Evolutionary conservation across 2,329 filamentous ascomycete species (phyloP).

Genomic region (Capronia epimyces): DNA sequence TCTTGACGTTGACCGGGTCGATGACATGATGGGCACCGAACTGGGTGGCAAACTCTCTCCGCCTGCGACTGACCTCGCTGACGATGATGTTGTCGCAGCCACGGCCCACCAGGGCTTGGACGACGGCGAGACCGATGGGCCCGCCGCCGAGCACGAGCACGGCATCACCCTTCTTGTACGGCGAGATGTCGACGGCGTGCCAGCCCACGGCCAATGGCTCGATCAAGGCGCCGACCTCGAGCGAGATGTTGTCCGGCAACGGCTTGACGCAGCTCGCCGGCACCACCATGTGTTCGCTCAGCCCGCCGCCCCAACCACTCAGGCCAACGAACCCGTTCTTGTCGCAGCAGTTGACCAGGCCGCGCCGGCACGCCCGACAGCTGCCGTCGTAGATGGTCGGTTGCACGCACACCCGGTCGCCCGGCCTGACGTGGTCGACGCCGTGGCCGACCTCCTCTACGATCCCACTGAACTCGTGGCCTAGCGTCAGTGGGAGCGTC

Average conservation of each 20-base stretch:
- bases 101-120: conserved; percentile 43
- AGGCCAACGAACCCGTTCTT: conserved; percentile 51
- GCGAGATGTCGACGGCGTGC: conserved; percentile 50
- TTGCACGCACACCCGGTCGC: conserved; percentile 47
- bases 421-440: conserved; percentile 45
- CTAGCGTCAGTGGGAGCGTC: conserved; percentile 48
- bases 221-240: conserved; percentile 51
- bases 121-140: conserved; percentile 49
- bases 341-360: conserved; percentile 51
- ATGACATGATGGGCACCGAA: conserved; percentile 51
- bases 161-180: conserved; percentile 43
- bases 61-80: conserved; percentile 45
- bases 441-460: conserved; percentile 50
- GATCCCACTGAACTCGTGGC: conserved; percentile 50
- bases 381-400: conserved; percentile 53
- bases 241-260: conserved; percentile 47
- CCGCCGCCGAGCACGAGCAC: conserved; percentile 50
- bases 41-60: conserved; percentile 46
- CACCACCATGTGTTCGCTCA: conserved; percentile 49
- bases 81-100: conserved; percentile 48
- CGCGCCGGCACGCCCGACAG: conserved; percentile 49
- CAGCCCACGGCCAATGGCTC: conserved; percentile 53
- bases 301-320: conserved; percentile 48
- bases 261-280: conserved; percentile 43
- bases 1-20: conserved; percentile 46